These are phyloP conservation scores for Hericium alpestre DNA, from an alignment of 768 basidiomycete genomes.

Conservation along the genomic window DNA sequence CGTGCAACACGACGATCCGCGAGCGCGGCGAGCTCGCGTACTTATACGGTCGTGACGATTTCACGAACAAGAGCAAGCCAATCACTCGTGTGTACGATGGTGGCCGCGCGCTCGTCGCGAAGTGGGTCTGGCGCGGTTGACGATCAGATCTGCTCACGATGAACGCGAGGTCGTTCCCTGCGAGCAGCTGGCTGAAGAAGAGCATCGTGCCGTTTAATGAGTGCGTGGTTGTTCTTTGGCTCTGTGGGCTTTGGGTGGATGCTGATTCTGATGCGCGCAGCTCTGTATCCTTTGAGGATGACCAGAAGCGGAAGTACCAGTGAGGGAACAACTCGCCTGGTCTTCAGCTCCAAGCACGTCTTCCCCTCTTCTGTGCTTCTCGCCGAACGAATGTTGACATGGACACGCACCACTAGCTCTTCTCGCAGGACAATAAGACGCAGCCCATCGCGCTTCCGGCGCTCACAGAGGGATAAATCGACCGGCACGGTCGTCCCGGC, in stretches of 20 bases:
- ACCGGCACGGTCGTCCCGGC: slow-evolving; percentile 3
- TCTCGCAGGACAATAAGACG: slow-evolving; percentile 9
- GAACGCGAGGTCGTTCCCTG: slow-evolving; percentile 1
- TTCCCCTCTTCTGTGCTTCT: background rate
- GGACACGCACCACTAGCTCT: background rate
- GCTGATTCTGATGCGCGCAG: background rate
- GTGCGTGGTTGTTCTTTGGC: background rate
- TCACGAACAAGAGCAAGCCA: slow-evolving; percentile 3
- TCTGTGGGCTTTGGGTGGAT: background rate
- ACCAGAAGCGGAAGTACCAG: slow-evolving; percentile 4
- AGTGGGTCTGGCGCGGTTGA: slow-evolving; percentile 13
- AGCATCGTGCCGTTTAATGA: slow-evolving; percentile 10
- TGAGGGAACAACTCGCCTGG: slow-evolving; percentile 12
- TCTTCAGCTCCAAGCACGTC: slow-evolving; percentile 4
- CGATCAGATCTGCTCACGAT: slow-evolving; percentile 13
- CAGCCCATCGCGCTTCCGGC: slow-evolving; percentile 12
- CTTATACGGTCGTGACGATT: slow-evolving; percentile 11
- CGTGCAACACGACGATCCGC: slow-evolving; percentile 12
- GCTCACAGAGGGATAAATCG: slow-evolving; percentile 4
- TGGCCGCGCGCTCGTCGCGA: slow-evolving; percentile 7
- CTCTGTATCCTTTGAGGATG: slow-evolving; percentile 9
- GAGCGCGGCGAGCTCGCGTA: slow-evolving; percentile 4
- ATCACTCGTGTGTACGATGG: slow-evolving; percentile 7
- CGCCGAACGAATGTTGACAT: background rate
- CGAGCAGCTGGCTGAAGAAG: slow-evolving; percentile 13